phyloP scores from a whole-genome alignment of 495 filamentous ascomycete genomes.

The Penicillium goetzii region DNA sequence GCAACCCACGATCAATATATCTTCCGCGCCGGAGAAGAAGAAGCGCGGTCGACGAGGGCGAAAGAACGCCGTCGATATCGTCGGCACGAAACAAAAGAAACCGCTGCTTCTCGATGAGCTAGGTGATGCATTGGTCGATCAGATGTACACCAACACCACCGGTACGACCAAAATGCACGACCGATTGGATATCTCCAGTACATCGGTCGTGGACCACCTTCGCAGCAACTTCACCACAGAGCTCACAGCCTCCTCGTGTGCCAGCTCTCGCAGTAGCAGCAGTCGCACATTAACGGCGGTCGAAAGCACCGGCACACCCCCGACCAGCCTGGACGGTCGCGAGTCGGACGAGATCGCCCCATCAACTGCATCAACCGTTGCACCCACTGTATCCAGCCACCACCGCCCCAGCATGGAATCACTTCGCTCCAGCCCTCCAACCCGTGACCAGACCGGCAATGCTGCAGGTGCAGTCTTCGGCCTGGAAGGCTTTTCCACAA shows the following conservation, averaged over 20 bases:
- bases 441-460: background rate
- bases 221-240: constrained; percentile 16
- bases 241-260: constrained; percentile 14
- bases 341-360: constrained; percentile 4
- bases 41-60: constrained; percentile 20
- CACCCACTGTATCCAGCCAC: background rate
- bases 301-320: constrained; percentile 15
- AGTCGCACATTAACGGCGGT: constrained; percentile 18
- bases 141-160: constrained; percentile 20
- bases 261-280: constrained; percentile 26
- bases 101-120: constrained; percentile 28
- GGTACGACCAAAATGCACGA: constrained; percentile 2
- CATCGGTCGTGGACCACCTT: constrained; percentile 28
- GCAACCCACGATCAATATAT: background rate
- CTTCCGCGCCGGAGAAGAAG: constrained; percentile 17
- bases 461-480: constrained; percentile 26
- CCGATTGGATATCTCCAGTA: constrained; percentile 1
- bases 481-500: constrained; percentile 36
- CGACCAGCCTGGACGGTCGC: constrained; percentile 24
- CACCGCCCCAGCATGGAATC: constrained; percentile 8
- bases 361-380: background rate
- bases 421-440: background rate
- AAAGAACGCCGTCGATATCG: constrained; percentile 8
- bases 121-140: constrained; percentile 27
- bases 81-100: constrained; percentile 21